Percentiles rank a stretch among this genome's conserved stretches.
These are phyloP conservation scores for Collybia nuda DNA, from an alignment of 768 basidiomycete genomes.

Conservation along the genomic window DNA sequence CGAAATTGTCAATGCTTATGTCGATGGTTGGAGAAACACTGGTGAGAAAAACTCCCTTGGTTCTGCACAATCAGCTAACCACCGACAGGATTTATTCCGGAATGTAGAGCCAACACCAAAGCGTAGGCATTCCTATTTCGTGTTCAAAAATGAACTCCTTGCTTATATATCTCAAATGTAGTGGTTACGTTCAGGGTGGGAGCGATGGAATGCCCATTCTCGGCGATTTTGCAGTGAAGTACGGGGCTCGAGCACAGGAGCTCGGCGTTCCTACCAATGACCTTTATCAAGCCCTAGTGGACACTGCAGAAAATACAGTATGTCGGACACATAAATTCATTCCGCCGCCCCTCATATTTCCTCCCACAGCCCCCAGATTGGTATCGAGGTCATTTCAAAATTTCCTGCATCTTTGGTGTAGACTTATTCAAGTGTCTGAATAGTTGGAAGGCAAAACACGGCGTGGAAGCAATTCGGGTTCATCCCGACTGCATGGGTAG, in stretches of 20 bases:
- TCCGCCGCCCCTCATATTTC: not conserved
- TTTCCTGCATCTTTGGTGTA: not conserved
- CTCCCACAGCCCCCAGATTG: conserved; percentile 44
- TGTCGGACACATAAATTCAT: conserved; percentile 6
- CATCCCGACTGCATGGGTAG: conserved; percentile 48
- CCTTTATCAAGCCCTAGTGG: conserved; percentile 48
- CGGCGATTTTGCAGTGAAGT: conserved; percentile 51
- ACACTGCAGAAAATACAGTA: conserved; percentile 53
- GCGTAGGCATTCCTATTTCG: conserved; percentile 25
- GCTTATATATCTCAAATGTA: conserved; percentile 6
- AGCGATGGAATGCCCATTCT: conserved; percentile 52
- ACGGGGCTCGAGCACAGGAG: conserved; percentile 29
- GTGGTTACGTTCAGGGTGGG: conserved; percentile 51
- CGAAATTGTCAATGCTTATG: conserved; percentile 45
- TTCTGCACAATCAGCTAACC: not conserved
- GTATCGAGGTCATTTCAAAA: conserved; percentile 33
- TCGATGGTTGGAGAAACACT: conserved; percentile 51
- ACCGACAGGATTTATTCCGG: conserved; percentile 42
- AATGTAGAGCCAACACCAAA: conserved; percentile 51
- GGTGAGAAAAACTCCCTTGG: conserved; percentile 22
- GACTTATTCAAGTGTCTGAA: not conserved
- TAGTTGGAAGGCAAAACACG: conserved; percentile 50
- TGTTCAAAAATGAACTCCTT: not conserved
- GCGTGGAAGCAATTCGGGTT: conserved; percentile 51
- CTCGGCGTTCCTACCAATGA: conserved; percentile 46